A percentile compares a stretch with the other conserved stretches of the same genome.
Conservation (phyloP, 345 rosid species). For the Citropsis articulata region DNA sequence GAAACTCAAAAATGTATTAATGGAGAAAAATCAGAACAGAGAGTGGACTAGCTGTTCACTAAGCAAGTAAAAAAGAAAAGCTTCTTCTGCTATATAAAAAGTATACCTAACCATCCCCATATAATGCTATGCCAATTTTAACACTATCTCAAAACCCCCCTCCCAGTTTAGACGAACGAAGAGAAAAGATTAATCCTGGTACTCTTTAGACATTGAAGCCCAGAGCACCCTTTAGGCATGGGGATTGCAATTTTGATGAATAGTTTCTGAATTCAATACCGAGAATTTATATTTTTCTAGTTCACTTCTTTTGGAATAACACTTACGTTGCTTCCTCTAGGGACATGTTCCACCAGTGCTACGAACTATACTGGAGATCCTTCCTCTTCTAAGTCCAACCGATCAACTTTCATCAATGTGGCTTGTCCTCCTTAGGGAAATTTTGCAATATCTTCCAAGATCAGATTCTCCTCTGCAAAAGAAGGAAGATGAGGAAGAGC, state of each 20-base stretch:
- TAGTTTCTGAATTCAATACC: not conserved
- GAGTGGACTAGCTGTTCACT: too few relatives aligned
- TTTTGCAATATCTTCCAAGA: slow-evolving; percentile 73
- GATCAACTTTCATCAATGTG: slow-evolving; percentile 86
- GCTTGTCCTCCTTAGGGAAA: slow-evolving; percentile 65
- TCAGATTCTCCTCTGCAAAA: slow-evolving; percentile 40
- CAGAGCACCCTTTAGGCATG: too few relatives aligned
- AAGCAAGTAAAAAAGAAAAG: too few relatives aligned
- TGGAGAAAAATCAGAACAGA: too few relatives aligned
- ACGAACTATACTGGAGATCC: slow-evolving; percentile 71
- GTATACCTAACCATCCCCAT: too few relatives aligned
- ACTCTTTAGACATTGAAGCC: too few relatives aligned
- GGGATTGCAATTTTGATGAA: not conserved
- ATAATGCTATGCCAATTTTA: too few relatives aligned
- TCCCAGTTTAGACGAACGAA: too few relatives aligned
- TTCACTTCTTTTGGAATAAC: not conserved
- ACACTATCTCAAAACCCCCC: too few relatives aligned
- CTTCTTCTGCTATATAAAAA: too few relatives aligned
- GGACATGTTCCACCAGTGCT: slow-evolving; percentile 79
- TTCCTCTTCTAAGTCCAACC: slow-evolving; percentile 70
- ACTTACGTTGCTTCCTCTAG: slow-evolving; percentile 33
- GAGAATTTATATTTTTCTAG: not conserved
- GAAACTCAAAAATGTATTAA: too few relatives aligned
- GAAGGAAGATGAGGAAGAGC: slow-evolving; percentile 52
- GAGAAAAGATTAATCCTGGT: too few relatives aligned